These are phyloP conservation scores for Citrus mangshanensis DNA, from an alignment of 345 rosid genomes.

Conservation along the genomic window DNA sequence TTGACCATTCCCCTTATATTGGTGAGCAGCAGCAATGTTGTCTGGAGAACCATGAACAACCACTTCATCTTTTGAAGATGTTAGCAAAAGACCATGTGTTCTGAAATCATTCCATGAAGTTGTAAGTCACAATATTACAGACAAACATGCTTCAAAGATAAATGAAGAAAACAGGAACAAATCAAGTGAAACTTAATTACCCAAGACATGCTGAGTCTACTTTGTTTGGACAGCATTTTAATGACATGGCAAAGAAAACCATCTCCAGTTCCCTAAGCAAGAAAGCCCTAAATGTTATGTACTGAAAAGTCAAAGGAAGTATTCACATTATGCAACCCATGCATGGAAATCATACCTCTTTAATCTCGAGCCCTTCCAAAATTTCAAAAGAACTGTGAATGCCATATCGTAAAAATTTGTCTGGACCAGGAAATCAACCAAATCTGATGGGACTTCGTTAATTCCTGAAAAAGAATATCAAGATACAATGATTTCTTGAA, in stretches of 20 bases:
- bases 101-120: slow-evolving; percentile 41
- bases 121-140: background rate
- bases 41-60: slow-evolving; percentile 52
- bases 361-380: slow-evolving; percentile 73
- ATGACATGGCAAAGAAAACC: slow-evolving; percentile 67
- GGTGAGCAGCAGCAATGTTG: slow-evolving; percentile 32
- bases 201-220: slow-evolving; percentile 36
- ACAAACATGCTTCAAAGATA: slow-evolving; percentile 1
- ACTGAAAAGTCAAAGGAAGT: slow-evolving; percentile 15
- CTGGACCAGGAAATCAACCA: slow-evolving; percentile 78
- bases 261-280: slow-evolving; percentile 77
- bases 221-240: slow-evolving; percentile 76
- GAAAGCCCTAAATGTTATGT: slow-evolving; percentile 16
- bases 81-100: slow-evolving; percentile 48
- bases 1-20: slow-evolving; percentile 46
- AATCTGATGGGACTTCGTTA: slow-evolving; percentile 53
- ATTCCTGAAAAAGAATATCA: slow-evolving; percentile 37
- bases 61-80: slow-evolving; percentile 58
- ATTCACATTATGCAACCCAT: slow-evolving; percentile 13
- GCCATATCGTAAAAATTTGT: slow-evolving; percentile 79
- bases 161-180: background rate
- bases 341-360: slow-evolving; percentile 45
- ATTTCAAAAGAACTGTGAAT: slow-evolving; percentile 71
- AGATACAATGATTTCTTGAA: slow-evolving; percentile 7
- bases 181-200: slow-evolving; percentile 19